phyloP scores from a whole-genome alignment of 805 yeast species.

The Kazachstania martiniae region DNA sequence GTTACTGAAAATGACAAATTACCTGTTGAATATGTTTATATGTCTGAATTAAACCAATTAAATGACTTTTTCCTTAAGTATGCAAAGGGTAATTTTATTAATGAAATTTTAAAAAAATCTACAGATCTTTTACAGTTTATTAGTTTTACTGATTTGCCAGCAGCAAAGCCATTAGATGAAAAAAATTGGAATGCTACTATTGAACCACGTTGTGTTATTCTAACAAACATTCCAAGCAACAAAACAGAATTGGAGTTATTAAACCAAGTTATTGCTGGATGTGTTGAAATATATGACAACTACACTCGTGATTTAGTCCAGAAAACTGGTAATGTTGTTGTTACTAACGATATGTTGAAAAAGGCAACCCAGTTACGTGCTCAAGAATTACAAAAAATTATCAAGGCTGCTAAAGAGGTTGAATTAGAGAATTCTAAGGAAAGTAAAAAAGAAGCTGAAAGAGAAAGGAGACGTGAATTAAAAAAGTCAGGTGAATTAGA shows the following conservation, averaged over 20 bases:
- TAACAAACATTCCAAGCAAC: constrained; percentile 41
- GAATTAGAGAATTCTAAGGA: constrained; percentile 60
- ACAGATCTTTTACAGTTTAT: constrained; percentile 47
- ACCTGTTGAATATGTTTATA: constrained; percentile 69
- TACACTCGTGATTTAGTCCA: constrained; percentile 31
- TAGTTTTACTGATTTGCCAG: constrained; percentile 76
- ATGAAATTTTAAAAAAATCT: constrained; percentile 32
- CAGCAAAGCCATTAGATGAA: constrained; percentile 54
- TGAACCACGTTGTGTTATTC: constrained; percentile 40
- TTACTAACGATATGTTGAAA: constrained; percentile 66
- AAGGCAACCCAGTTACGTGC: constrained; percentile 74
- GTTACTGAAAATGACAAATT: constrained; percentile 62
- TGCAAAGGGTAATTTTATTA: constrained; percentile 19
- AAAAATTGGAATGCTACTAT: constrained; percentile 45
- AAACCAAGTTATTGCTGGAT: constrained; percentile 40
- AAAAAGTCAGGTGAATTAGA: constrained; percentile 64
- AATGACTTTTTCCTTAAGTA: constrained; percentile 41
- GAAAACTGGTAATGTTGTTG: constrained; percentile 35
- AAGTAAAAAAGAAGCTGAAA: constrained; percentile 60
- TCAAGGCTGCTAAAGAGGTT: constrained; percentile 52
- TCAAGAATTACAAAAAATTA: constrained; percentile 56
- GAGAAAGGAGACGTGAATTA: constrained; percentile 48
- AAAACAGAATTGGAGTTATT: constrained; percentile 40
- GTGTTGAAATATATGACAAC: constrained; percentile 50
- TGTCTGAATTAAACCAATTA: constrained; percentile 82